Conservation (phyloP, 768 basidiomycete genomes). For the Suillus subalutaceus region DNA sequence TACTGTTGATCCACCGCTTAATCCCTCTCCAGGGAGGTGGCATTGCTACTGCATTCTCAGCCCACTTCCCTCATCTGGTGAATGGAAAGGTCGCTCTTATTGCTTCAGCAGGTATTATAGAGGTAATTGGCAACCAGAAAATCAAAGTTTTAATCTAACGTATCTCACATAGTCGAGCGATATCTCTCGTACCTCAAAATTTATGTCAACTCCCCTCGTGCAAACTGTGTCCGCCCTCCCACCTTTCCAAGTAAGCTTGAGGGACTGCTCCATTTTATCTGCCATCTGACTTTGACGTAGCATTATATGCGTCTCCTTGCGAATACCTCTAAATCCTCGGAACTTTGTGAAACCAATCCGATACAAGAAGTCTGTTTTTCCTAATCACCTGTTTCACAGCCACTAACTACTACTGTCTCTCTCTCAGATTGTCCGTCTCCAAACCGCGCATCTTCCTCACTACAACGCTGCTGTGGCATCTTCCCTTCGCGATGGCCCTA, state of each 20-base stretch:
- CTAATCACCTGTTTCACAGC: background rate
- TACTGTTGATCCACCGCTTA: background rate
- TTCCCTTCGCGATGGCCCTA: conserved; percentile 70
- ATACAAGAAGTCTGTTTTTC: conserved; percentile 45
- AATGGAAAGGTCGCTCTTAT: conserved; percentile 67
- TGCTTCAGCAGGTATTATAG: conserved; percentile 70
- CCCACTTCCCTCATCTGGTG: conserved; percentile 73
- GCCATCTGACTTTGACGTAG: conserved; percentile 27
- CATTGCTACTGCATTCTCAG: conserved; percentile 69
- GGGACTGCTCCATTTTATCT: background rate
- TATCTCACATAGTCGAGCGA: conserved; percentile 50
- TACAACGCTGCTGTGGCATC: conserved; percentile 80
- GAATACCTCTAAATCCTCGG: conserved; percentile 32
- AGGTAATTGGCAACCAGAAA: conserved; percentile 43
- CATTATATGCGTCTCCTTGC: conserved; percentile 56
- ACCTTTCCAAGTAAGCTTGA: conserved; percentile 56
- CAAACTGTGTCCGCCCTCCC: conserved; percentile 65
- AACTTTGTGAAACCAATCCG: conserved; percentile 30
- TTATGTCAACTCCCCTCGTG: conserved; percentile 78
- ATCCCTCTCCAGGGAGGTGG: conserved; percentile 62
- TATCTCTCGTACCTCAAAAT: conserved; percentile 72
- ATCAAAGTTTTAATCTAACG: background rate
- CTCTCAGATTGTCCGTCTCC: conserved; percentile 70
- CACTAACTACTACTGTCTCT: background rate
- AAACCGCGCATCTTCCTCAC: conserved; percentile 74